These are phyloP conservation scores for Cadophora gregata DNA, from an alignment of 2,329 filamentous ascomycete genomes.

Conservation along the genomic window DNA sequence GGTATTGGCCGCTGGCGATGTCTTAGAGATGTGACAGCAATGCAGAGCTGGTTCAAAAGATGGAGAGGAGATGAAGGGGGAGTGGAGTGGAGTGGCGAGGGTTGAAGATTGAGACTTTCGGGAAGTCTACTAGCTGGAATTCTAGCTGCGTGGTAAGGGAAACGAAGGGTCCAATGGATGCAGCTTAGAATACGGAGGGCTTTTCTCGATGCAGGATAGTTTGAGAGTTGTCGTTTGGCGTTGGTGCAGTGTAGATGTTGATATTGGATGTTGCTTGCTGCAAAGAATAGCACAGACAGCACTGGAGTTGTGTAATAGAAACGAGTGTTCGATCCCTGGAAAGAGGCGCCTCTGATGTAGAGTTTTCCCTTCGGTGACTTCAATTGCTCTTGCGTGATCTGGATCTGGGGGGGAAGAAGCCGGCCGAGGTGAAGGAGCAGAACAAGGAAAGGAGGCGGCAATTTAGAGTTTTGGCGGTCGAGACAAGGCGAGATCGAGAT, in stretches of 20 bases:
- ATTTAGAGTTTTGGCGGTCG: background rate
- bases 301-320: background rate
- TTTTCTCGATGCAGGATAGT: background rate
- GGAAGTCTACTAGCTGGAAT: background rate
- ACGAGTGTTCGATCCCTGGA: background rate
- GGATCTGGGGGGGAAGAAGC: conserved; percentile 4
- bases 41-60: background rate
- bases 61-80: conserved; percentile 17
- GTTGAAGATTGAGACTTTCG: conserved; percentile 18
- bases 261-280: background rate
- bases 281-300: background rate
- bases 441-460: conserved; percentile 7
- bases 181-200: background rate
- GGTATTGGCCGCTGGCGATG: background rate
- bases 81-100: conserved; percentile 12
- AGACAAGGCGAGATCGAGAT: conserved; percentile 2
- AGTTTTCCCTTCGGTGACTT: background rate
- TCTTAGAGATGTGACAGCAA: conserved; percentile 12
- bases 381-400: conserved; percentile 1
- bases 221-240: background rate
- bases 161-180: background rate
- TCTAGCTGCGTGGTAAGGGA: background rate
- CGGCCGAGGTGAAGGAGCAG: background rate
- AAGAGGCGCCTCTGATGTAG: conserved; percentile 2
- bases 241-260: background rate